Percentiles rank a stretch among this genome's conserved stretches.
These are phyloP conservation scores for Vitis hybrid DNA, from an alignment of 177 flowering plant species.

Conservation along the genomic window DNA sequence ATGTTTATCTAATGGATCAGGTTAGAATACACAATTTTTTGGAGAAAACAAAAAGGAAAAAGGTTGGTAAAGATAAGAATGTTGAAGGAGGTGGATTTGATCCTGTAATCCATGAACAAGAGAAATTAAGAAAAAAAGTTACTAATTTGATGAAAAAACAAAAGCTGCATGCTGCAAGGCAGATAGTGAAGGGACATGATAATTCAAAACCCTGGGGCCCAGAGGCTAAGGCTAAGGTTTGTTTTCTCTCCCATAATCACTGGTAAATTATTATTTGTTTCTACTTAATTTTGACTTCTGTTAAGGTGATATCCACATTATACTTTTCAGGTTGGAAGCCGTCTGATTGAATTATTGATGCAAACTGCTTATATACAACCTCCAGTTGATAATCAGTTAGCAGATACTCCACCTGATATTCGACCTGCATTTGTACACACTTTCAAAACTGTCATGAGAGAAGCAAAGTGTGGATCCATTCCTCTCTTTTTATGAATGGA, in stretches of 20 bases:
- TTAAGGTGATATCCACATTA: neutral
- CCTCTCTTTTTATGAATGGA: neutral
- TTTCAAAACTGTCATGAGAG: slow-evolving; percentile 42
- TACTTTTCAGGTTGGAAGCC: slow-evolving; percentile 78
- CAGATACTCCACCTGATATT: slow-evolving; percentile 76
- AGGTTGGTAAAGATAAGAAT: slow-evolving; percentile 24
- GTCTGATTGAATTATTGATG: slow-evolving; percentile 75
- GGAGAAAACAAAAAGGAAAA: slow-evolving; percentile 63
- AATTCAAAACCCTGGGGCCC: slow-evolving; percentile 35
- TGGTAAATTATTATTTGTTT: neutral
- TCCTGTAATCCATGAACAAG: slow-evolving; percentile 23
- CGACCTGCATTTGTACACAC: slow-evolving; percentile 91
- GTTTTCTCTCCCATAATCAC: slow-evolving; percentile 2
- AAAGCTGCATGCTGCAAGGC: slow-evolving; percentile 28
- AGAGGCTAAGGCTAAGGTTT: slow-evolving; percentile 66
- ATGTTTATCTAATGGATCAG: slow-evolving; percentile 35
- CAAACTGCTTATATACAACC: slow-evolving; percentile 90
- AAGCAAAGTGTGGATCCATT: slow-evolving; percentile 35
- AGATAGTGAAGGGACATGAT: slow-evolving; percentile 30
- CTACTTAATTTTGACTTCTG: neutral
- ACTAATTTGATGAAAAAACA: slow-evolving; percentile 34
- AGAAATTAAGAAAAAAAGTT: slow-evolving; percentile 34
- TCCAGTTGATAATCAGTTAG: slow-evolving; percentile 60
- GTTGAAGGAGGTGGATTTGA: slow-evolving; percentile 28
- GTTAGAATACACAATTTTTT: slow-evolving; percentile 67